phyloP scores from a whole-genome alignment of 192 early-diverging fungal genomes.

The Radiomyces spectabilis region DNA sequence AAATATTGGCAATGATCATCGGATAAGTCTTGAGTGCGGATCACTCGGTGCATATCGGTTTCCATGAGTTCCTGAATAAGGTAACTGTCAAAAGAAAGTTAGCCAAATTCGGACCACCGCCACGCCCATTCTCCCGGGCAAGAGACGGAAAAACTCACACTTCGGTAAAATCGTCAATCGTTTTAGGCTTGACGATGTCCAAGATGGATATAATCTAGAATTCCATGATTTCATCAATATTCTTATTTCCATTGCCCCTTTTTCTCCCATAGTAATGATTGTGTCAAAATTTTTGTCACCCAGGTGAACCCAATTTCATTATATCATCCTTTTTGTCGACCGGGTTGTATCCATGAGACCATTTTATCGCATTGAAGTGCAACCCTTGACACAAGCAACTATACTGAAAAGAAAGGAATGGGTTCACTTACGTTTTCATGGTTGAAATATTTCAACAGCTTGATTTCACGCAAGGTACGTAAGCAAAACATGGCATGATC shows the following conservation, averaged over 20 bases:
- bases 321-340: too few relatives aligned
- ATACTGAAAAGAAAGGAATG: too few relatives aligned
- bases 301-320: too few relatives aligned
- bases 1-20: conserved; percentile 99
- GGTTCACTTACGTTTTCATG: conserved; percentile 77
- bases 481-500: conserved; percentile 81
- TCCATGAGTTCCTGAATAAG: conserved; percentile 99
- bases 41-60: conserved; percentile 96
- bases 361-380: too few relatives aligned
- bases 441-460: conserved; percentile 77
- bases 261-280: too few relatives aligned
- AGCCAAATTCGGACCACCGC: background rate
- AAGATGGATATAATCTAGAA: conserved; percentile 82
- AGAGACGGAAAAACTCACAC: conserved; percentile 40
- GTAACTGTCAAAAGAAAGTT: conserved; percentile 41
- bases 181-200: conserved; percentile 84
- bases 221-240: too few relatives aligned
- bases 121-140: background rate
- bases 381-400: too few relatives aligned
- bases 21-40: conserved; percentile 89
- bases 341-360: too few relatives aligned
- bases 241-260: too few relatives aligned
- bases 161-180: conserved; percentile 79
- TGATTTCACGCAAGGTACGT: conserved; percentile 77
- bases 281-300: too few relatives aligned